These are phyloP conservation scores for Hymenoscyphus fraxineus DNA, from an alignment of 2,329 filamentous ascomycete genomes.

Conservation along the genomic window DNA sequence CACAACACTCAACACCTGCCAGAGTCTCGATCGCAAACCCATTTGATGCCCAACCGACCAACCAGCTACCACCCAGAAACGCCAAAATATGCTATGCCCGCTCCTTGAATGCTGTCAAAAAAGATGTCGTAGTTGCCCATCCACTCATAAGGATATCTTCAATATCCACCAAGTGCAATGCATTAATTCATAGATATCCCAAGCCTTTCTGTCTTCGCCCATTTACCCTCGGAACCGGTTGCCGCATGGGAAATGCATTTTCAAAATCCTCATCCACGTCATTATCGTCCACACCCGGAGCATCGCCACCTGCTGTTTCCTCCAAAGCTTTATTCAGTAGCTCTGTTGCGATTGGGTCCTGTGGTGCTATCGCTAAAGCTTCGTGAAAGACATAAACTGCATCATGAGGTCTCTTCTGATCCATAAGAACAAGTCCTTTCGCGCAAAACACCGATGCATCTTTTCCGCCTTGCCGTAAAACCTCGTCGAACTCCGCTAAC, in stretches of 20 bases:
- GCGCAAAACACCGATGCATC: constrained; percentile 75
- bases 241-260: constrained; percentile 5
- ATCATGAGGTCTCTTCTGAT: constrained; percentile 69
- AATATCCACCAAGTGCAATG: not conserved
- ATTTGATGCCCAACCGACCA: constrained; percentile 1
- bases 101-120: not conserved
- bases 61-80: not conserved
- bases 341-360: constrained; percentile 78
- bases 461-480: constrained; percentile 76
- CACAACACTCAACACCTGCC: not conserved
- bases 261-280: constrained; percentile 55
- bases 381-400: constrained; percentile 82
- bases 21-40: not conserved
- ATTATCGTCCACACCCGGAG: constrained; percentile 33
- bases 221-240: not conserved
- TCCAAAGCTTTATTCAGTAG: constrained; percentile 68
- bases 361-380: constrained; percentile 71
- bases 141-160: not conserved
- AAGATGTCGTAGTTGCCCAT: not conserved
- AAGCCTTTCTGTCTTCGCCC: constrained; percentile 1
- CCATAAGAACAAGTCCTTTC: constrained; percentile 80
- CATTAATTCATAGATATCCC: not conserved
- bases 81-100: constrained; percentile 1
- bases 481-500: constrained; percentile 79
- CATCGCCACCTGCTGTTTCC: constrained; percentile 48